Evolutionary conservation across 1,284 basidiomycete species (phyloP).

Genomic region (Melanopsichium pennsylvanicum): DNA sequence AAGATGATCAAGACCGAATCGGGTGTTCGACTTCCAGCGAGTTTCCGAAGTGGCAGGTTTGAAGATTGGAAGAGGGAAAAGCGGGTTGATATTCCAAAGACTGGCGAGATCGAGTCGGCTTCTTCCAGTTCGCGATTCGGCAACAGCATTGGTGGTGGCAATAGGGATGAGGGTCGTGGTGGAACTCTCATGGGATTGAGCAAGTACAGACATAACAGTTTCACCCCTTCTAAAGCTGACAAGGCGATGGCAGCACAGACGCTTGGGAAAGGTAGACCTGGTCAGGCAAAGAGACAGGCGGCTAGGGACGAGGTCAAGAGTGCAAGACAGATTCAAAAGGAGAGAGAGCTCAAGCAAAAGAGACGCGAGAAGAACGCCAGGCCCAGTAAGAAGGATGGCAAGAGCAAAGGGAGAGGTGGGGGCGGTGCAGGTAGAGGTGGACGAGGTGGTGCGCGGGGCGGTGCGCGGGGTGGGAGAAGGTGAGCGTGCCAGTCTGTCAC

Average conservation of each 20-base stretch:
- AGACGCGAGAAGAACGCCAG: constrained; percentile 61
- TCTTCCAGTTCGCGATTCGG: too few relatives aligned
- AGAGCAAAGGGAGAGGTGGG: constrained; percentile 5
- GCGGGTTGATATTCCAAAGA: constrained; percentile 76
- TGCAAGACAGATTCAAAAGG: constrained; percentile 56
- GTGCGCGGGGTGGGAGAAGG: constrained; percentile 17
- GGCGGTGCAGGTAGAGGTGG: constrained; percentile 9
- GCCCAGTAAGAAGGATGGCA: constrained; percentile 37
- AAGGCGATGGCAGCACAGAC: neutral
- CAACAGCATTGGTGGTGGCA: too few relatives aligned
- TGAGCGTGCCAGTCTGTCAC: neutral
- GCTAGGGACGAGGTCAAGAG: constrained; percentile 55
- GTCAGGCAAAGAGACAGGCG: constrained; percentile 38
- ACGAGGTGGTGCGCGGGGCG: constrained; percentile 12
- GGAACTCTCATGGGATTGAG: constrained; percentile 40
- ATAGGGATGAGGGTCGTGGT: too few relatives aligned
- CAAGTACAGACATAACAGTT: constrained; percentile 50
- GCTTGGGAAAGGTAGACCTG: constrained; percentile 46
- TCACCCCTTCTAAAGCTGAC: constrained; percentile 44
- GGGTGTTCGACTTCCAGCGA: constrained; percentile 88
- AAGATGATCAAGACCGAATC: constrained; percentile 94
- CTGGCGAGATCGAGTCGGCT: constrained; percentile 83
- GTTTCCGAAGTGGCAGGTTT: constrained; percentile 89
- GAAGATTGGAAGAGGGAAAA: constrained; percentile 91
- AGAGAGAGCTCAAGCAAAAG: constrained; percentile 47